Conservation (phyloP, 768 basidiomycete genomes). For the Pleurotus salmoneostramineus region DNA sequence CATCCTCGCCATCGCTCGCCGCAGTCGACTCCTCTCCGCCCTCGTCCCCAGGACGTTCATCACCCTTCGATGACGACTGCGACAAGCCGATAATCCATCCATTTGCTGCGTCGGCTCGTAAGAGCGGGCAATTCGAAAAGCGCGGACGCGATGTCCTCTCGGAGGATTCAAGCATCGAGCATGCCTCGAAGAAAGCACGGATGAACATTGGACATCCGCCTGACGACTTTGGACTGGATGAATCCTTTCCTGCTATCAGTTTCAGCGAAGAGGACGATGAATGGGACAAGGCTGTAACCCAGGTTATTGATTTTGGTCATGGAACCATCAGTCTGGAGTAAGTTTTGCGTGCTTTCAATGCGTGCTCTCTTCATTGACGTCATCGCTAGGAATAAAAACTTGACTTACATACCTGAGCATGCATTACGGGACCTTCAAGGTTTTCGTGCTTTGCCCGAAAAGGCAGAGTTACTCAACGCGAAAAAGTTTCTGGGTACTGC, state of each 20-base stretch:
- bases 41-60: slow-evolving; percentile 23
- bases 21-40: slow-evolving; percentile 24
- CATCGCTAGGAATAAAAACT: slow-evolving; percentile 17
- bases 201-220: neutral
- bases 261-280: slow-evolving; percentile 29
- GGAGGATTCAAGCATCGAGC: neutral
- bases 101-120: slow-evolving; percentile 49
- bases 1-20: slow-evolving; percentile 39
- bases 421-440: slow-evolving; percentile 42
- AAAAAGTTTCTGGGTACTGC: slow-evolving; percentile 3
- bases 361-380: slow-evolving; percentile 16
- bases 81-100: slow-evolving; percentile 33
- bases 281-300: slow-evolving; percentile 45
- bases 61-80: slow-evolving; percentile 10
- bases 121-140: slow-evolving; percentile 48
- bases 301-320: slow-evolving; percentile 41
- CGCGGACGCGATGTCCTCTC: neutral
- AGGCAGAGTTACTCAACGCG: slow-evolving; percentile 21
- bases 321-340: slow-evolving; percentile 57
- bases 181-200: slow-evolving; percentile 17
- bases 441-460: slow-evolving; percentile 40
- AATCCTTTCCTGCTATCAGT: slow-evolving; percentile 1
- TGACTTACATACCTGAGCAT: slow-evolving; percentile 47
- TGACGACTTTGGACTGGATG: slow-evolving; percentile 5
- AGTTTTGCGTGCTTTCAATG: slow-evolving; percentile 18